A percentile compares a stretch with the other conserved stretches of the same genome.
phyloP scores from a whole-genome alignment of 2,329 filamentous ascomycete species.

The Hymenoscyphus occultus region DNA sequence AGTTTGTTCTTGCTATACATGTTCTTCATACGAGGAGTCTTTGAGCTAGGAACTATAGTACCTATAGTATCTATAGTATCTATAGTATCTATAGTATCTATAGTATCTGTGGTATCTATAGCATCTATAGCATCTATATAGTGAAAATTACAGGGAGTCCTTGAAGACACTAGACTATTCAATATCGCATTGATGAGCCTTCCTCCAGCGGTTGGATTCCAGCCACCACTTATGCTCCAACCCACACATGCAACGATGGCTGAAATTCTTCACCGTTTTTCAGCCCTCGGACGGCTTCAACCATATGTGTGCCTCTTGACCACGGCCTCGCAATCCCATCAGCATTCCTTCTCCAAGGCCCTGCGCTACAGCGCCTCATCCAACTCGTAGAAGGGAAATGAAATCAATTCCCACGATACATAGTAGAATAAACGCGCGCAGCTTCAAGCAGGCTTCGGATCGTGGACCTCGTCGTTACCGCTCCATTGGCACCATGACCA shows the following conservation, averaged over 20 bases:
- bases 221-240: neutral
- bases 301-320: neutral
- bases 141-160: neutral
- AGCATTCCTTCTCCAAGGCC: neutral
- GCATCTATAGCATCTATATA: no score
- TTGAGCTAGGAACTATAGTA: no score
- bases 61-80: no score
- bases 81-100: no score
- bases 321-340: neutral
- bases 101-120: no score
- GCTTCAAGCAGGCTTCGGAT: conserved; percentile 9
- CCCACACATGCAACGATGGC: neutral
- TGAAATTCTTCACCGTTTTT: conserved; percentile 3
- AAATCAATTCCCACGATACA: neutral
- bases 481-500: conserved; percentile 1
- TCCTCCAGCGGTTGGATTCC: neutral
- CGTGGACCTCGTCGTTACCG: neutral
- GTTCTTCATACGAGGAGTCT: no score
- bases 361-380: conserved; percentile 4
- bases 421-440: conserved; percentile 24
- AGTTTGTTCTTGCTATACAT: no score
- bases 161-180: neutral
- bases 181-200: neutral
- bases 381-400: neutral
- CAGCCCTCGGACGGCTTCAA: neutral